A percentile compares a stretch with the other conserved stretches of the same genome.
These are phyloP conservation scores for Leccinum ochraceum DNA, from an alignment of 768 basidiomycete genomes.

Conservation along the genomic window DNA sequence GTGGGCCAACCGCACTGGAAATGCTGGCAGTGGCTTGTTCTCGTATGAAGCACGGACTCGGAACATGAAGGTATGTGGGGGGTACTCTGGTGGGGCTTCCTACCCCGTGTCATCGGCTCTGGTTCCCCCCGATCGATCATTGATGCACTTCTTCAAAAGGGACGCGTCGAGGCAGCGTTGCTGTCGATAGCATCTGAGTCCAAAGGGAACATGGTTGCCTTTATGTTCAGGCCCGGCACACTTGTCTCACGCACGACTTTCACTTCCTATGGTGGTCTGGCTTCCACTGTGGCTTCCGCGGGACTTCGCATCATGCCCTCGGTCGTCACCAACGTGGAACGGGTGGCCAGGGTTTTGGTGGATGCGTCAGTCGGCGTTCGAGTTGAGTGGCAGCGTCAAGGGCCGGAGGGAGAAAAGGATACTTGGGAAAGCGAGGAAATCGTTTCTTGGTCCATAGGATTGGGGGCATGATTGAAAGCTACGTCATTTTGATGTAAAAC, in stretches of 20 bases:
- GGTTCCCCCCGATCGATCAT: background rate
- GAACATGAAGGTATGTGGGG: constrained; percentile 26
- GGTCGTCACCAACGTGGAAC: constrained; percentile 23
- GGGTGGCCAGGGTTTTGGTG: constrained; percentile 24
- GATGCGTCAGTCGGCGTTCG: constrained; percentile 29
- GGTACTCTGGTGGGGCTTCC: background rate
- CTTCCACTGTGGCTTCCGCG: constrained; percentile 18
- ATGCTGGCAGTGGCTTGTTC: constrained; percentile 14
- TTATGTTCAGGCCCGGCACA: constrained; percentile 25
- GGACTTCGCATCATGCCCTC: constrained; percentile 25
- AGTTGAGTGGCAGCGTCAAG: constrained; percentile 28
- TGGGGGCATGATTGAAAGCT: constrained; percentile 17
- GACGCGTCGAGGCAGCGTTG: constrained; percentile 23
- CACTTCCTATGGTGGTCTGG: constrained; percentile 20
- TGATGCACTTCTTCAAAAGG: constrained; percentile 8
- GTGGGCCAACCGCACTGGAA: constrained; percentile 20
- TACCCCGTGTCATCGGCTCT: background rate
- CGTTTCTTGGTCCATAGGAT: constrained; percentile 24
- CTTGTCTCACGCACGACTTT: constrained; percentile 14
- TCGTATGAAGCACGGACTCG: constrained; percentile 20
- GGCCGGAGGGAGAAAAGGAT: constrained; percentile 14
- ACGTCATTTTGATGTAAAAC: background rate
- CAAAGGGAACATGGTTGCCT: constrained; percentile 11
- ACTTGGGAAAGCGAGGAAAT: constrained; percentile 33
- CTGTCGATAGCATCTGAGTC: constrained; percentile 19